A percentile compares a stretch with the other conserved stretches of the same genome.
Conservation (phyloP, 2,329 filamentous ascomycete genomes). For the Epichloe gansuensis region DNA sequence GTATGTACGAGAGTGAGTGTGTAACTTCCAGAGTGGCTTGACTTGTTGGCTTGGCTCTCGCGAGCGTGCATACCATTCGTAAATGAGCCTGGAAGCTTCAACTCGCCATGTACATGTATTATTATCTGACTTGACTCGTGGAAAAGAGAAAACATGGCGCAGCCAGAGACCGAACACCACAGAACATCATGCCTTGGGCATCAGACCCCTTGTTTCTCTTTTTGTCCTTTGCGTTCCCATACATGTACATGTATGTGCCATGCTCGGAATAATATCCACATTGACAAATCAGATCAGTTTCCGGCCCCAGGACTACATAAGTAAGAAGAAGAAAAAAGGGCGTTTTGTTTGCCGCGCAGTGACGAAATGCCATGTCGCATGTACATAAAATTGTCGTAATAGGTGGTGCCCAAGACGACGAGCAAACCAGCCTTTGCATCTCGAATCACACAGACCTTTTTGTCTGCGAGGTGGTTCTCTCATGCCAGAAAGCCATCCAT, state of each 20-base stretch:
- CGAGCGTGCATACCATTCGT: neutral
- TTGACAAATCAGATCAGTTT: neutral
- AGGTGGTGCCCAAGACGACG: neutral
- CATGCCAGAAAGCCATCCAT: neutral
- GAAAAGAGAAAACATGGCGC: neutral
- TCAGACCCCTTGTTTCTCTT: neutral
- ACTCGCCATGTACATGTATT: too few relatives aligned
- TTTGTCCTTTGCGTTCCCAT: neutral
- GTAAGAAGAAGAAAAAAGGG: neutral
- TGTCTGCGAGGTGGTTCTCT: neutral
- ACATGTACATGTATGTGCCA: neutral
- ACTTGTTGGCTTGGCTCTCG: too few relatives aligned
- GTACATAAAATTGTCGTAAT: neutral
- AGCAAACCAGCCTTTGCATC: slow-evolving; percentile 1
- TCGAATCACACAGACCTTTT: neutral
- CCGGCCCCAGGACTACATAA: neutral
- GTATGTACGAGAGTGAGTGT: too few relatives aligned
- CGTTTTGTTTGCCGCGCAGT: neutral
- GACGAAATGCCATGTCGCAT: neutral
- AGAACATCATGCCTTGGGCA: too few relatives aligned
- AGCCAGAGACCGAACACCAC: neutral
- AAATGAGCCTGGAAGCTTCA: neutral
- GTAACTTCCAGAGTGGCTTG: too few relatives aligned
- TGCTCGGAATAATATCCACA: neutral
- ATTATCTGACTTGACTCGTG: neutral